Conservation (phyloP, 495 filamentous ascomycete species). For the Xylaria castorea region DNA sequence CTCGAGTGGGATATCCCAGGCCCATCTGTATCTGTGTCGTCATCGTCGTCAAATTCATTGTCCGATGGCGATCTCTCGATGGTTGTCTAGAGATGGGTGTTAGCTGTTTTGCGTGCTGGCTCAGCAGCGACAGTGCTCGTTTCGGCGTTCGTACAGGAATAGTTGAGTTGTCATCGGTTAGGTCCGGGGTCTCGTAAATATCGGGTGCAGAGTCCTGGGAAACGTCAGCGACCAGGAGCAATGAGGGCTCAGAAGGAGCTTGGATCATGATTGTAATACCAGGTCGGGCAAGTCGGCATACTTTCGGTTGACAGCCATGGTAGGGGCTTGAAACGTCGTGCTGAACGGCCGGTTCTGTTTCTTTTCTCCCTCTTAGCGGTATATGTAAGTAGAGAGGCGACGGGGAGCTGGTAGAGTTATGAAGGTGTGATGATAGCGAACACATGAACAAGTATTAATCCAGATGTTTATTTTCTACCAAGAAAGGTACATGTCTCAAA, state of each 20-base stretch:
- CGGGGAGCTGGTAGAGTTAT: background rate
- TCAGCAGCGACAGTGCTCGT: constrained; percentile 13
- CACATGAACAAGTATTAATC: background rate
- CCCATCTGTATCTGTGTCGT: constrained; percentile 67
- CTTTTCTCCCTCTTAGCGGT: background rate
- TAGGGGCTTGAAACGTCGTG: background rate
- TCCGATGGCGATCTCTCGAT: constrained; percentile 70
- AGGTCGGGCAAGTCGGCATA: constrained; percentile 87
- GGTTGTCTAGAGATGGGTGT: constrained; percentile 58
- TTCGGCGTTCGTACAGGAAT: constrained; percentile 63
- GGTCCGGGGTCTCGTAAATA: constrained; percentile 92
- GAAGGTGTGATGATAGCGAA: background rate
- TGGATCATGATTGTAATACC: constrained; percentile 52
- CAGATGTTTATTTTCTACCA: too few relatives aligned
- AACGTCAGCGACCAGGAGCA: constrained; percentile 13
- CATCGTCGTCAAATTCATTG: constrained; percentile 55
- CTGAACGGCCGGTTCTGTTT: background rate
- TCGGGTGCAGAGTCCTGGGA: constrained; percentile 85
- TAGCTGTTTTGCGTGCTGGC: constrained; percentile 17
- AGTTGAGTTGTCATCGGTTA: constrained; percentile 87
- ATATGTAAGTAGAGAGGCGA: background rate
- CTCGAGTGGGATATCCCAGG: constrained; percentile 73
- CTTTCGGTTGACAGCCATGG: constrained; percentile 67
- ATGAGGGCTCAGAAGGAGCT: background rate
- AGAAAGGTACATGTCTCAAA: background rate